Evolutionary conservation across 805 yeast genomes (phyloP), one percentile per base, ranked within the genome.

Genomic region (Lipomyces japonicus): DNA sequence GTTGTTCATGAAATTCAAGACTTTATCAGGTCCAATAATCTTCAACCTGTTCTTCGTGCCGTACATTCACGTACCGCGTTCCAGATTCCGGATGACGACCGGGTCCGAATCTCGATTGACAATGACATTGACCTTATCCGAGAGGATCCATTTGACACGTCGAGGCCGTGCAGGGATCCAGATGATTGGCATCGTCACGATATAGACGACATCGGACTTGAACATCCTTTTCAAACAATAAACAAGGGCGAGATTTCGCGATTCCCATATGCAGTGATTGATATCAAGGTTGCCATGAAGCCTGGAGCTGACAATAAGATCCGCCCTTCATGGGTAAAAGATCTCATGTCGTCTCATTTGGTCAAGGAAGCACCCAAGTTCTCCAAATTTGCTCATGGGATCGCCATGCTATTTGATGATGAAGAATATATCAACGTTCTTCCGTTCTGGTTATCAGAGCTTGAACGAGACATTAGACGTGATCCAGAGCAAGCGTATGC

Each of bases 21-120:
- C 12, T 85, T 82, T 63, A 83, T 91, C 55, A 65, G 68, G 36
- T 80, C 80, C 46, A 75, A 81, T 60, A 76, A 80, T 53, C 74
- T 91, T 57, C 86, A 87, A 68, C 98, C 98, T 12, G 79, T 86
- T 34, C 70, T 93, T 65, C 81, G 97, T 71, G 79, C 96, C 9
- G 79, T 83, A 32, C 88, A 86, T 71, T 86, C 88, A 37, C 78
- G 97, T 68, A 86, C 96, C 4, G 97, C 97, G 2, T 91, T 93
- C 74, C 97, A 91, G 74, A 91, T 91, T 61, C 98, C 98, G 2
- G 97, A 97, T 51, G 97, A 93, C 66, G 95, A 90, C 66, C 79
- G 91, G 63, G 84, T 90, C 34, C 81, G 97, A 66, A 82, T 93
- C 53, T 82, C 86, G 39, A 86, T 91, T 57, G 97, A 91, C 69